These are phyloP conservation scores for Lenzites betulinus DNA, from an alignment of 768 basidiomycete species.

Conservation along the genomic window DNA sequence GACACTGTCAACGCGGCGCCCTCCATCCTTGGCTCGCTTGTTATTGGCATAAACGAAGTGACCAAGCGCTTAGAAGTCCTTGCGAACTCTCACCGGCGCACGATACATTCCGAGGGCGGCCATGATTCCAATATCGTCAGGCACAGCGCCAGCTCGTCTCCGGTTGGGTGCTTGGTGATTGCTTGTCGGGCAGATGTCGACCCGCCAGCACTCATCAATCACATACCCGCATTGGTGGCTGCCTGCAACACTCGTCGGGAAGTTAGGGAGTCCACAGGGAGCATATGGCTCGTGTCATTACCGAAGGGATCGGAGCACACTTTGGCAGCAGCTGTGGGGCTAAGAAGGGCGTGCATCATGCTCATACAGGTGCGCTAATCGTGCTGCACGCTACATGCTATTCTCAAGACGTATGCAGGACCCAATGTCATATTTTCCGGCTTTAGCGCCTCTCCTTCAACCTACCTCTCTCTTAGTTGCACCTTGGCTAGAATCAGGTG, in stretches of 20 bases:
- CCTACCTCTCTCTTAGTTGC: constrained; percentile 60
- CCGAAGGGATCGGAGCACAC: constrained; percentile 65
- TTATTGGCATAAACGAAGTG: constrained; percentile 78
- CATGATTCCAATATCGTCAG: background rate
- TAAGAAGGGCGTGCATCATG: constrained; percentile 66
- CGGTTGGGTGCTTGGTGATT: constrained; percentile 46
- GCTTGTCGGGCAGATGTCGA: constrained; percentile 78
- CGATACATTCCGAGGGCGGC: constrained; percentile 1
- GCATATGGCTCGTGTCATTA: constrained; percentile 61
- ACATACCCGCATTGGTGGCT: constrained; percentile 77
- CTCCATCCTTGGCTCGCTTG: constrained; percentile 47
- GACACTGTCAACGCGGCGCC: background rate
- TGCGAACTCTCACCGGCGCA: constrained; percentile 32
- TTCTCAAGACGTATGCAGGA: constrained; percentile 34
- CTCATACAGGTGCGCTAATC: constrained; percentile 57
- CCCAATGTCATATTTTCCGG: constrained; percentile 38
- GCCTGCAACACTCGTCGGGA: constrained; percentile 61
- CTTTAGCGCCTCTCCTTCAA: constrained; percentile 41
- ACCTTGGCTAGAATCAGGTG: constrained; percentile 58
- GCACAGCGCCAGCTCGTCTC: background rate
- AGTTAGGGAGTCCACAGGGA: constrained; percentile 14
- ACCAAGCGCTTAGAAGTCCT: constrained; percentile 72
- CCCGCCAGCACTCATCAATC: constrained; percentile 68
- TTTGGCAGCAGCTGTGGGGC: constrained; percentile 62
- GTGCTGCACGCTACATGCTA: background rate